Evolutionary conservation across 1,284 basidiomycete genomes (phyloP), one percentile per base, ranked within the genome.

Genomic region (Microbotryomycetes sp.): DNA sequence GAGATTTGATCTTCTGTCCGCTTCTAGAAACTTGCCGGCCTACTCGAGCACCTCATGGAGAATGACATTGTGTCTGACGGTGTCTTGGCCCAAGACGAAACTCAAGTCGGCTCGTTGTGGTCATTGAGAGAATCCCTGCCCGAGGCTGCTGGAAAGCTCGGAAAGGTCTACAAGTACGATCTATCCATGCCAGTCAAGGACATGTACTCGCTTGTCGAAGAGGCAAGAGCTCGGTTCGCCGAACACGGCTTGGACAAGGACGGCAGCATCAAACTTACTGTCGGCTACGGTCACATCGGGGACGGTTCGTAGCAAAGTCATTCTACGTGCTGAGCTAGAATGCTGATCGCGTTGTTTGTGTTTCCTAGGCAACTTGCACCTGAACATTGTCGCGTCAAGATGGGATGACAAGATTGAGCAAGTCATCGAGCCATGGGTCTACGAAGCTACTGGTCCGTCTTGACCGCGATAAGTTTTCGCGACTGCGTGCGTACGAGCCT

Each of bases 141-240:
- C 2, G 96, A 98, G 76, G 89, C 93, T 1, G 84, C 90, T 2
- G 89, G 89, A 27, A 97, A 97, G 75, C 86, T 91, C 73, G 96
- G 96, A 50, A 91, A 91, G 69, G 86, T 88, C 18, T 98, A 96
- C 81, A 99, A 99, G 79, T 98, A 98, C 76, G 96, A 98, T 73
- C 83, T 99, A 46, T 93, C 90, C 21, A 84, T 98, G 31, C 94
- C 94, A 2, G 81, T 96, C 4, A 80, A 83, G 23, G 83, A 85
- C 70, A 98, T 98, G 83, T 88, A 97, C 78, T 82, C 84, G 28
- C 84, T 97, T 11, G 91, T 97, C 24, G 87, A 94, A 71, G 79
- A 81, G 47, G 87, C 93, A 54, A 80, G 89, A 60, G 83, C 85
- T 59, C 85, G 85, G 56, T 78, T 97, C 51, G 76, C 81, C 35